Evolutionary conservation across 257 asterid genomes (phyloP).

Genomic region (Primulina tabacum): DNA sequence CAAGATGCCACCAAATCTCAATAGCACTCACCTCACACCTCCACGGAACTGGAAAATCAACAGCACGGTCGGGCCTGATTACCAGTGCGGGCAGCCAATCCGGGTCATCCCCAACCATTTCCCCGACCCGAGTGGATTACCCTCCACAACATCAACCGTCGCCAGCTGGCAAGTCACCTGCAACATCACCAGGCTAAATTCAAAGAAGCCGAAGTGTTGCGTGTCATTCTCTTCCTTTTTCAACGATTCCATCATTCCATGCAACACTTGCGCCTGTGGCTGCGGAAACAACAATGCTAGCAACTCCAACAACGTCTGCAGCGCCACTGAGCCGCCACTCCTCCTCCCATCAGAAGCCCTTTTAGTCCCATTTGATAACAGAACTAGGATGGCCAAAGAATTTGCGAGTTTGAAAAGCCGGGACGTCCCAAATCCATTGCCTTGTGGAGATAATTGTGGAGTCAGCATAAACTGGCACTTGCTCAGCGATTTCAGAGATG

Average conservation of each 20-base stretch:
- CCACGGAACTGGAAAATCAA: constrained; percentile 33
- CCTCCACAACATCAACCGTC: constrained; percentile 24
- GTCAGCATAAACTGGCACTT: constrained; percentile 52
- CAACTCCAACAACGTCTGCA: constrained; percentile 29
- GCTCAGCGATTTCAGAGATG: too few relatives aligned
- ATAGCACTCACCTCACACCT: constrained; percentile 47
- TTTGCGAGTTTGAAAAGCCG: constrained; percentile 24
- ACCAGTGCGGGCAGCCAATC: too few relatives aligned
- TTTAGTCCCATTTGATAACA: constrained; percentile 56
- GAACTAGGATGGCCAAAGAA: constrained; percentile 35
- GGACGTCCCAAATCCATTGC: constrained; percentile 49
- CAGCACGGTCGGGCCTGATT: too few relatives aligned
- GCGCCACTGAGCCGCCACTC: constrained; percentile 28
- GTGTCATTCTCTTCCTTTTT: constrained; percentile 72
- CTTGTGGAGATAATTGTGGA: constrained; percentile 71
- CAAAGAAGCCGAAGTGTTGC: constrained; percentile 48
- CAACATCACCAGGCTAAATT: constrained; percentile 31
- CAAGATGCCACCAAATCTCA: constrained; percentile 71
- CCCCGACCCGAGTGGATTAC: too few relatives aligned
- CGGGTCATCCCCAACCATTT: too few relatives aligned
- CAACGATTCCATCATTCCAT: constrained; percentile 61
- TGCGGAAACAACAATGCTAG: constrained; percentile 27
- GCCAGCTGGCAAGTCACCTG: constrained; percentile 70
- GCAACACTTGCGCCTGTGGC: constrained; percentile 53
- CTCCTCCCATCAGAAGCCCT: constrained; percentile 58